Base-by-base conservation (phyloP, 192 early-diverging fungal species). In the Haplosporangium gracile region DNA sequence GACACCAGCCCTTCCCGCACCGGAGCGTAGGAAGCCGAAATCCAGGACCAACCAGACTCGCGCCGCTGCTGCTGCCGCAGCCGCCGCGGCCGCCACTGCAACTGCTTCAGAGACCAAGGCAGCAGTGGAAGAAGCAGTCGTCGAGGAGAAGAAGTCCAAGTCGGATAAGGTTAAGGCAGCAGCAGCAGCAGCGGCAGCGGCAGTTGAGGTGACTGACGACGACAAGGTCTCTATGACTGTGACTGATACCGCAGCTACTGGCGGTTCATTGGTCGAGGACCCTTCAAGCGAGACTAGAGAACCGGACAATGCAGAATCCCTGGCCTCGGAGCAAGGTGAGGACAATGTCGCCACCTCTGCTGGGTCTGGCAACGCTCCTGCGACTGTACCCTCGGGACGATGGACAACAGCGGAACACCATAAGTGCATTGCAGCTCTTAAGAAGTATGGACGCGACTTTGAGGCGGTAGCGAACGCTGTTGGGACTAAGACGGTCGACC, bases 401-500 rank as follows among this genome's bases (percentile, higher is more conserved):
- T 88, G 88, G 88, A 84, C 88, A 24, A 34, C 78, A 3, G 53
- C 60, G 0, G 88, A 88, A 57, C 82, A 82, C 55, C 72, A 68
- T n/a, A 83, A 81, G 40, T 76, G 72, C 8, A 88, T 76, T 36
- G 79, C 71, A 1, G 78, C 82, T 5, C 75, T 96, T 75, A 93
- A 92, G 76, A 88, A 90, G 24, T 89, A 90, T 43, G 95, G 95
- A 15, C 88, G 92, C 6, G 94, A 96, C 70, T 97, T 96, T 89
- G 91, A 90, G 36, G 90, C 89, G 18, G 94, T 97, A 0, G 91
- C 97, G 3, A 88, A 83, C 24, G 82, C 92, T 71, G 93, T 97
- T 72, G 93, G 94, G 6, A 93, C 95, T 5, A 97, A 97, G 83
- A 95, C 95, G 4, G 93, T 90, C 71, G 93, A 92, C 39, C 94